Evolutionary conservation across 2,329 filamentous ascomycete genomes (phyloP).

Genomic region (Aphanocladium album): DNA sequence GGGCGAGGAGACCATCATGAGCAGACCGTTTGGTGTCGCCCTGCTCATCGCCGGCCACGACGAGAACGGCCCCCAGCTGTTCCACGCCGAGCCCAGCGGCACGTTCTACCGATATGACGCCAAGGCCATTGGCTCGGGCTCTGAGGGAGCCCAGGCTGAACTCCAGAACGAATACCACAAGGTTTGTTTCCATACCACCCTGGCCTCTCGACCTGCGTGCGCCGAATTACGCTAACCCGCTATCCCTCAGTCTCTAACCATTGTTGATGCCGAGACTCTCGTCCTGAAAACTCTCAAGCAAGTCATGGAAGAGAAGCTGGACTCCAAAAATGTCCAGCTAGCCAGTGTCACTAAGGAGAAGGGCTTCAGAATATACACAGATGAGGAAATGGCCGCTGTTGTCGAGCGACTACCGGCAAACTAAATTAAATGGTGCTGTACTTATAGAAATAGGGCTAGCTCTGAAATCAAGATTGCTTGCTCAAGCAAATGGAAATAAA

Average conservation of each 20-base stretch:
- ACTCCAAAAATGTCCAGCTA: constrained; percentile 96
- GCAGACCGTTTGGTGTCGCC: constrained; percentile 91
- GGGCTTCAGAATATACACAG: constrained; percentile 97
- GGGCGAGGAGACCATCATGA: constrained; percentile 98
- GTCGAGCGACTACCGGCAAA: constrained; percentile 76
- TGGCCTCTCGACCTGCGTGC: neutral
- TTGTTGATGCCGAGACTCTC: constrained; percentile 87
- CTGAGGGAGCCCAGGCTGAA: constrained; percentile 95
- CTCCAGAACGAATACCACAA: constrained; percentile 99
- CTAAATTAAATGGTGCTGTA: constrained; percentile 29
- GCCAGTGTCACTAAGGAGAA: constrained; percentile 97
- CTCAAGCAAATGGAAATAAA: constrained; percentile 5
- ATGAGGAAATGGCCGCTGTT: constrained; percentile 92
- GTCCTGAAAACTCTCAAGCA: constrained; percentile 98
- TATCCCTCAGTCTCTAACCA: constrained; percentile 66
- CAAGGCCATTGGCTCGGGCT: constrained; percentile 96
- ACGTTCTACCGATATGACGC: constrained; percentile 99
- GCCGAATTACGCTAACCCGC: constrained; percentile 7
- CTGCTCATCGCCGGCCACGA: constrained; percentile 95
- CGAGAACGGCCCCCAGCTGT: constrained; percentile 93
- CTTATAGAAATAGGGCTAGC: constrained; percentile 16
- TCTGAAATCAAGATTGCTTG: constrained; percentile 1
- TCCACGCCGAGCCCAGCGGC: constrained; percentile 95
- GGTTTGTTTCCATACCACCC: constrained; percentile 33
- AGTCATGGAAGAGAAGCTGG: constrained; percentile 99